These are phyloP conservation scores for Apiospora malaysiana DNA, from an alignment of 2,329 filamentous ascomycete species.

Conservation along the genomic window DNA sequence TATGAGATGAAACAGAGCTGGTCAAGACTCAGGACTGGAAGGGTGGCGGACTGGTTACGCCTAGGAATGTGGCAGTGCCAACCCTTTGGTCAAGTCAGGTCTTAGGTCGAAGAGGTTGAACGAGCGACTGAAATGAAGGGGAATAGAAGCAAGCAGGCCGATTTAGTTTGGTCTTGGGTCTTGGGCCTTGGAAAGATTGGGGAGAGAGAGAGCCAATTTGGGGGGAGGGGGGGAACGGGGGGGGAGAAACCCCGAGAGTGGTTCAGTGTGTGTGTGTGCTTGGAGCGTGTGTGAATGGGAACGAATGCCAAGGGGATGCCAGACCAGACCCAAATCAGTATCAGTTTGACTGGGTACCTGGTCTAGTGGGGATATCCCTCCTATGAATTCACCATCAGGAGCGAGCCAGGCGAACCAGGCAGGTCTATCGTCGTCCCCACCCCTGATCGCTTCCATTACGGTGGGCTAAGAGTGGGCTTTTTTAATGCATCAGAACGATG, in stretches of 20 bases:
- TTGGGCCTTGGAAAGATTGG: not conserved
- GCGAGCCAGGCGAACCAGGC: not conserved
- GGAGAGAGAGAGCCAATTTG: not conserved
- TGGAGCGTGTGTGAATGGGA: not conserved
- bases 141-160: slow-evolving; percentile 4
- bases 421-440: slow-evolving; percentile 13
- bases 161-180: not conserved
- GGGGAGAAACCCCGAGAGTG: not conserved
- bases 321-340: slow-evolving; percentile 18
- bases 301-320: slow-evolving; percentile 9
- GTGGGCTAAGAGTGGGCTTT: slow-evolving; percentile 11
- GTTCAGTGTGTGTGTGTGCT: not conserved
- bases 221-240: not conserved
- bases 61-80: slow-evolving; percentile 19
- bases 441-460: slow-evolving; percentile 17
- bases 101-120: not conserved
- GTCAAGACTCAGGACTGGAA: not conserved
- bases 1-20: slow-evolving; percentile 16
- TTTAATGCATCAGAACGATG: slow-evolving; percentile 11
- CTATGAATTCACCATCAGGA: not conserved
- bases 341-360: slow-evolving; percentile 19
- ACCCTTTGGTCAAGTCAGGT: slow-evolving; percentile 5
- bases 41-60: slow-evolving; percentile 20
- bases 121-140: slow-evolving; percentile 16
- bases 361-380: slow-evolving; percentile 5